Percentiles rank a stretch among this genome's conserved stretches.
Conservation (phyloP, 1,139 yeast genomes). For the Protomyces macrosporus region DNA sequence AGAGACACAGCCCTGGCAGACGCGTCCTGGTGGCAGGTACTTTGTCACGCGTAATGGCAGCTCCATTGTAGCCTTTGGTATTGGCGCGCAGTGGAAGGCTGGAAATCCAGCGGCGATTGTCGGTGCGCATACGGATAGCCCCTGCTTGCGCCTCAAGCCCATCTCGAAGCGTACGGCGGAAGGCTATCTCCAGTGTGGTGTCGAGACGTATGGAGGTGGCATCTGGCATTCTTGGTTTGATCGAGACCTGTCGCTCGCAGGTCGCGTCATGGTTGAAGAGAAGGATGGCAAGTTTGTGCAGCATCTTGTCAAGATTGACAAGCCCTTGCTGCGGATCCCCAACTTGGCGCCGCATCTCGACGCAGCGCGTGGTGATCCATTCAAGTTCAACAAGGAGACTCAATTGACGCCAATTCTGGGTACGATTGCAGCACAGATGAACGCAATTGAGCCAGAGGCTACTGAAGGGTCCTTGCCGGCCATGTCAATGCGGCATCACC, state of each 20-base stretch:
- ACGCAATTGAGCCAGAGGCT: slow-evolving; percentile 30
- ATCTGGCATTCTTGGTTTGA: slow-evolving; percentile 89
- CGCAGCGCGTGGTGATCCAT: slow-evolving; percentile 67
- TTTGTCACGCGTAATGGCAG: slow-evolving; percentile 82
- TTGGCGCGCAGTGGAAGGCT: slow-evolving; percentile 56
- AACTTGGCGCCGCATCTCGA: slow-evolving; percentile 90
- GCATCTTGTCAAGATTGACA: slow-evolving; percentile 68
- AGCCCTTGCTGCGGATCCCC: slow-evolving; percentile 83
- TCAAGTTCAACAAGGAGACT: slow-evolving; percentile 85
- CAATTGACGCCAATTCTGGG: slow-evolving; percentile 87
- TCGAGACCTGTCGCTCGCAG: slow-evolving; percentile 86
- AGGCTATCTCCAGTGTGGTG: slow-evolving; percentile 85
- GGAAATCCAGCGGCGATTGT: slow-evolving; percentile 82
- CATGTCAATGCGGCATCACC: slow-evolving; percentile 60
- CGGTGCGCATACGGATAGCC: slow-evolving; percentile 95
- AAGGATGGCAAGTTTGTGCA: slow-evolving; percentile 48
- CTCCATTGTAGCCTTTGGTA: slow-evolving; percentile 78
- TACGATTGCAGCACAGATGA: slow-evolving; percentile 44
- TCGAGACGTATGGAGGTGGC: slow-evolving; percentile 93
- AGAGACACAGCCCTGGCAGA: slow-evolving; percentile 75
- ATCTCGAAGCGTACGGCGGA: slow-evolving; percentile 60
- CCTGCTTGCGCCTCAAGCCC: slow-evolving; percentile 77
- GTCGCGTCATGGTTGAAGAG: slow-evolving; percentile 69
- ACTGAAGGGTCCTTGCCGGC: background rate
- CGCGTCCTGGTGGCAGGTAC: slow-evolving; percentile 52